Base-by-base conservation (phyloP, 2,329 filamentous ascomycete genomes). In the Ascomycota sp. region DNA sequence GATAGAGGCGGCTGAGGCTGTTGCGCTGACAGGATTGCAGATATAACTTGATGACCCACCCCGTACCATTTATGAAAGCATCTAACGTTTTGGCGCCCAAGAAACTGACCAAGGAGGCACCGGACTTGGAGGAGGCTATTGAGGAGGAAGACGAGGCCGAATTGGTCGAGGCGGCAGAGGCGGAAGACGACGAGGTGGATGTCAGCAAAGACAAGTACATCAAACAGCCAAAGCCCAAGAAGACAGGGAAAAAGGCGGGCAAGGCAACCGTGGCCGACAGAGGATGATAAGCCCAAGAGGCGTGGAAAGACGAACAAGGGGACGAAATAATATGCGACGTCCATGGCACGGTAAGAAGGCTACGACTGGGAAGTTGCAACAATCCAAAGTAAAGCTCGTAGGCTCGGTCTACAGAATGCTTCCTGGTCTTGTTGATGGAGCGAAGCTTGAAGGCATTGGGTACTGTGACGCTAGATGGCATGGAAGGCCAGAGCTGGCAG, bases 131-230 rank as follows among this genome's bases (percentile, higher is more conserved):
- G 56, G 89, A 98, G 55, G 89, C 84, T 2, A 76, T 98, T 35
- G 84, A 95, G 33, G 86, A 92, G 44, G 83, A 82, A 6, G 86
- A 92, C 31, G 78, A 74, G 13, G 74, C 64, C n/a, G 72, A 73
- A 27, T 57, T 61, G 25, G 55, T 70, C 1, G 66, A 68, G 27
- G 51, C 59, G 3, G 66, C 57, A 2, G 68, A 72, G 30, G 70
- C 64, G 1, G 75, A 75, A 1, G 77, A 80, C 4, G 76, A 79
- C 0, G 78, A 83, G 35, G 58, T 73, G n/a, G 82, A 92, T 49
- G 53, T 95, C 34, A 82, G 77, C 47, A 92, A 86, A 50, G 89
- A 98, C 56, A 95, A 93, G 54, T 93, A 92, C 47, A 84, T 95
- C 51, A 92, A 89, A 53, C 68, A 77, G 49, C 81, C 86, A 9